These are phyloP conservation scores for Pichia sp. DNA, from an alignment of 1,139 yeast genomes.

Conservation along the genomic window DNA sequence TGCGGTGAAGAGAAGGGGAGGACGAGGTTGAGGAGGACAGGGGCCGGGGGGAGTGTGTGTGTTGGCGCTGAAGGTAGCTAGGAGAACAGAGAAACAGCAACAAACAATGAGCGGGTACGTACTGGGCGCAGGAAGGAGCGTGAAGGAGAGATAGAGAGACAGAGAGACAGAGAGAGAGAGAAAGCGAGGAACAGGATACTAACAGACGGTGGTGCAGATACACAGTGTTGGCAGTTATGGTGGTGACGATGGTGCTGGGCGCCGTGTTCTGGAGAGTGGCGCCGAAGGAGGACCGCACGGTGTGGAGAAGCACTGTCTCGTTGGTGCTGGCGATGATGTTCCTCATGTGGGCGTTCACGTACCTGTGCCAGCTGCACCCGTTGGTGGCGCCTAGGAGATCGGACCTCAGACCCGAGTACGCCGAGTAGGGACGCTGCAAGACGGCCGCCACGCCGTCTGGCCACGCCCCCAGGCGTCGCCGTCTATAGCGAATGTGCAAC, in stretches of 20 bases:
- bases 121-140: not conserved
- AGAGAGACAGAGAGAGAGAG: too few species aligned
- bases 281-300: slow-evolving; percentile 54
- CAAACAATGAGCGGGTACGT: slow-evolving; percentile 10
- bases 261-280: slow-evolving; percentile 55
- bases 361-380: slow-evolving; percentile 76
- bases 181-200: not conserved
- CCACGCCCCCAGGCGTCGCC: not conserved
- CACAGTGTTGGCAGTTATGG: slow-evolving; percentile 63
- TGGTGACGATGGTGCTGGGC: slow-evolving; percentile 56
- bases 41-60: not conserved
- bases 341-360: slow-evolving; percentile 93
- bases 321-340: slow-evolving; percentile 83
- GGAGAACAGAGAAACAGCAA: not conserved
- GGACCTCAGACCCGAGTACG: slow-evolving; percentile 70
- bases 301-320: slow-evolving; percentile 87
- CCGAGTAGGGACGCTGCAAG: slow-evolving; percentile 27
- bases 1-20: not conserved
- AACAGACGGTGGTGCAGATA: slow-evolving; percentile 40
- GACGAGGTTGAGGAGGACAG: not conserved
- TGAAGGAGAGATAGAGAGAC: too few species aligned
- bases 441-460: too few species aligned
- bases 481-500: not conserved
- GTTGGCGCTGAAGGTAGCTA: not conserved
- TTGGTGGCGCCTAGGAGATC: slow-evolving; percentile 75